phyloP scores from a whole-genome alignment of 148 eudicot species.

The Cornus kousa region DNA sequence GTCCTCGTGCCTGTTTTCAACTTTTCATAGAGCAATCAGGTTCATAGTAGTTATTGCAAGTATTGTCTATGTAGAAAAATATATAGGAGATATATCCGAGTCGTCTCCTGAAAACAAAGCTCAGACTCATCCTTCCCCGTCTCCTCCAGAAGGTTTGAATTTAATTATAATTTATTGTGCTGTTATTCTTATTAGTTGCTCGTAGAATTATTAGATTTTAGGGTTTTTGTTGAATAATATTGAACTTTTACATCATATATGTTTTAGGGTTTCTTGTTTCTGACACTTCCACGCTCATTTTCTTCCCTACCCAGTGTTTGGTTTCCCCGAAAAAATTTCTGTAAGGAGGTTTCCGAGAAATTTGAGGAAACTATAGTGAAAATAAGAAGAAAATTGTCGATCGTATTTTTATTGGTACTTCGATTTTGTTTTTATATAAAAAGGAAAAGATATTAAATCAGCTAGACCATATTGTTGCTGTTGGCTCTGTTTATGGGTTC shows the following conservation, averaged over 20 bases:
- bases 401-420: too few species aligned
- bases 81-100: not conserved
- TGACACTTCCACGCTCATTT: not conserved
- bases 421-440: too few species aligned
- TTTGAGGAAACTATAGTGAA: not conserved
- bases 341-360: not conserved
- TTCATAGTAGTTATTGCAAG: too few species aligned
- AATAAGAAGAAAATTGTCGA: too few species aligned
- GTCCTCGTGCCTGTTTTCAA: too few species aligned
- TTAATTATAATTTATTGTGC: not conserved
- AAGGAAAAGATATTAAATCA: not conserved
- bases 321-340: not conserved
- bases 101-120: not conserved
- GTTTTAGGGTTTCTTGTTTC: not conserved
- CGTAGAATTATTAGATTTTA: not conserved
- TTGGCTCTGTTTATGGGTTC: not conserved
- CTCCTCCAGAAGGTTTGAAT: not conserved
- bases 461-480: not conserved
- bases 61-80: too few species aligned
- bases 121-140: not conserved
- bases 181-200: not conserved
- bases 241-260: not conserved
- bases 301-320: not conserved
- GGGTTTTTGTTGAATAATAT: not conserved
- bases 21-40: too few species aligned